Evolutionary conservation across 768 basidiomycete genomes (phyloP), one percentile per base, ranked within the genome.

Genomic region (Suillus fuscotomentosus): DNA sequence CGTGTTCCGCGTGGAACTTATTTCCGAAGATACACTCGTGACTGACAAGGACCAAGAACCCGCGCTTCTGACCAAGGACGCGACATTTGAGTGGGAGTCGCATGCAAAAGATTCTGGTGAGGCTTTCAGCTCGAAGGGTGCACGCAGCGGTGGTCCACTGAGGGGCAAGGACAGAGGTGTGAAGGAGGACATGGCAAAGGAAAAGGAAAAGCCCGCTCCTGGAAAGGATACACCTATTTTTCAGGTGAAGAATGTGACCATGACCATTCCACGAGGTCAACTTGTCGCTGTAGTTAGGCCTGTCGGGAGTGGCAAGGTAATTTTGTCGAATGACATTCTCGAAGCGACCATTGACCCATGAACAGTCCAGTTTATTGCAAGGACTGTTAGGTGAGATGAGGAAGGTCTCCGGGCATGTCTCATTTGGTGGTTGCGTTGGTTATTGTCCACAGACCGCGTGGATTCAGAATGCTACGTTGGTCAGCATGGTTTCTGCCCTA

Each of bases 371-470:
- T 71, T 69, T 88, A 38, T 74, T 88, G 7, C 81, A 85, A 69
- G 88, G 86, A 3, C 75, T 92, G 38, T 83, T 91, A 45, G 89
- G 90, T 8, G 90, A 91, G 74, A 91, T 91, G 89, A 78, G 82
- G n/a, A 79, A 78, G 63, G 66, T 79, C 3, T 72, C 75, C 14
- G 90, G 90, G 0, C 70, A 75, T 13, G 82, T 88, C 42, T 75
- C 78, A 0, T 87, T 90, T 67, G 87, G 89, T 9, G 89, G 89
- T 0, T 75, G 78, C 20, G 80, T 91, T 10, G 88, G 84, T 8
- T 92, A 91, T 70, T 89, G 88, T 70, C 82, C 89, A 14, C 90
- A 92, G 74, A 84, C 83, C 0, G 88, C 89, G 0, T 92, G 90
- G 90, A 91, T 92, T 59, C 88, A 90, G 72, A 90, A 90, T 70